Conservation (phyloP, 441 rosid genomes). For the Pelargonium fulgidum region DNA sequence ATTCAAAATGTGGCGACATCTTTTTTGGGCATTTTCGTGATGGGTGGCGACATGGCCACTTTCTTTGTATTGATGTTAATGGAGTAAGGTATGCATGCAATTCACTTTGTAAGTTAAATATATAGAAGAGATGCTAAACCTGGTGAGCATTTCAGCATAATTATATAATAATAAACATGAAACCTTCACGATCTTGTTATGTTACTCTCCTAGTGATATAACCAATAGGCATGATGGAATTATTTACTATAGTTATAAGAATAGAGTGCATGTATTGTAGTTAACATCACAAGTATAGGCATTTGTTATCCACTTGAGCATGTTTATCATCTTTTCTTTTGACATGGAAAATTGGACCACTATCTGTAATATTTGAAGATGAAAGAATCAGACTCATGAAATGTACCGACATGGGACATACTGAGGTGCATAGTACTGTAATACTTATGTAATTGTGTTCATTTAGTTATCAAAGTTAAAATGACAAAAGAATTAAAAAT, state of each 20-base stretch:
- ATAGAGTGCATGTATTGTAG: neutral
- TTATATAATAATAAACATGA: neutral
- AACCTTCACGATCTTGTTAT: neutral
- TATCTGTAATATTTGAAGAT: neutral
- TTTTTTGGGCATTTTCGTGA: conserved; percentile 80
- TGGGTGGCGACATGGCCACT: conserved; percentile 86
- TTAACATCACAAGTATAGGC: neutral
- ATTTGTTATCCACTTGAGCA: neutral
- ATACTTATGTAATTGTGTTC: too few species aligned
- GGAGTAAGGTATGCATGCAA: conserved; percentile 61
- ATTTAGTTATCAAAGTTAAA: too few species aligned
- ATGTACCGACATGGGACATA: too few species aligned
- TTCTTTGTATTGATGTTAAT: conserved; percentile 62
- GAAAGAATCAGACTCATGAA: too few species aligned
- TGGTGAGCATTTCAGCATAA: neutral
- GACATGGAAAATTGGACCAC: neutral
- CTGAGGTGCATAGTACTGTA: too few species aligned
- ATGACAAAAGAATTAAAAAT: too few species aligned
- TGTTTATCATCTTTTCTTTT: neutral
- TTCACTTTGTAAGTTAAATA: neutral
- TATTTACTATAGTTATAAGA: neutral
- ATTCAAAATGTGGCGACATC: conserved; percentile 68
- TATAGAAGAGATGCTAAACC: neutral
- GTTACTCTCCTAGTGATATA: neutral
- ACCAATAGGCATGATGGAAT: neutral